phyloP scores from a whole-genome alignment of 352 stramenopile species.

The Phytophthora sansomeana region DNA sequence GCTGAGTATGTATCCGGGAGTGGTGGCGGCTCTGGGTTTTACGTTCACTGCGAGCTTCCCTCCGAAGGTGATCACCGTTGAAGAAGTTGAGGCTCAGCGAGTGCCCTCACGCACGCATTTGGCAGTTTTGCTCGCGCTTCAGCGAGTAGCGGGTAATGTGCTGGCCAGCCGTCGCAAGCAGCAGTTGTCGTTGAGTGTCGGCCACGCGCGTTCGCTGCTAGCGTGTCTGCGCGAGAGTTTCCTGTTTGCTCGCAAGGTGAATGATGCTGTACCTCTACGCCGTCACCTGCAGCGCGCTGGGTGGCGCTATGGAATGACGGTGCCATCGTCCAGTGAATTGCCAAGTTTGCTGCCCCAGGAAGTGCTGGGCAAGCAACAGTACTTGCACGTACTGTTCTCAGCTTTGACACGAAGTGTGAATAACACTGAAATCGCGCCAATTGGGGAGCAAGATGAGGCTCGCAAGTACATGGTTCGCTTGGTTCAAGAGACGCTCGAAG shows the following conservation, averaged over 20 bases:
- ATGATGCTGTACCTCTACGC: constrained; percentile 67
- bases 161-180: constrained; percentile 53
- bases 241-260: constrained; percentile 75
- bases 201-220: constrained; percentile 59
- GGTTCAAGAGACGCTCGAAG: constrained; percentile 64
- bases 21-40: constrained; percentile 62
- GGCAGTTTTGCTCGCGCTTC: constrained; percentile 70
- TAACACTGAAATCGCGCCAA: constrained; percentile 28
- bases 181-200: constrained; percentile 62
- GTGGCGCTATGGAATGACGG: constrained; percentile 60
- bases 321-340: constrained; percentile 47
- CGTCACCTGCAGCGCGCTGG: constrained; percentile 55
- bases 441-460: constrained; percentile 64
- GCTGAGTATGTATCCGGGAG: constrained; percentile 75
- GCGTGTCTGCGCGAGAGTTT: constrained; percentile 76
- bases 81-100: constrained; percentile 62
- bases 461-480: constrained; percentile 73
- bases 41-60: constrained; percentile 61
- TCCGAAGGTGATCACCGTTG: constrained; percentile 62
- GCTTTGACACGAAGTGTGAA: constrained; percentile 42
- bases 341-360: constrained; percentile 79
- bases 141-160: constrained; percentile 75
- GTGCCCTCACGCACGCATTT: constrained; percentile 76
- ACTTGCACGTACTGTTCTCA: constrained; percentile 70
- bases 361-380: constrained; percentile 81